Base-by-base conservation (phyloP, 352 stramenopile species). In the Phytophthora boehmeriae region DNA sequence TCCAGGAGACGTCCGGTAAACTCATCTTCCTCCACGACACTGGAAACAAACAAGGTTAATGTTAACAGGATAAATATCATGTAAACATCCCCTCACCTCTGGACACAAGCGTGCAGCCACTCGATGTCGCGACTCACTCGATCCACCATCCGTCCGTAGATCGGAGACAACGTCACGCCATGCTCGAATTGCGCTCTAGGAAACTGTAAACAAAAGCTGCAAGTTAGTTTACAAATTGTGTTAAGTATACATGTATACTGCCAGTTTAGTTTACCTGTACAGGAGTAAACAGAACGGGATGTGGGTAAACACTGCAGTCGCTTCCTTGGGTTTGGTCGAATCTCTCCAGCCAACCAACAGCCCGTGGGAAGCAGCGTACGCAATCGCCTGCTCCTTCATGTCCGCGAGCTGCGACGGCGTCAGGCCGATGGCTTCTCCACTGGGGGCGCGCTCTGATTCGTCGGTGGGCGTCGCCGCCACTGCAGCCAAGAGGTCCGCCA, bases 1-100 rank as follows among this genome's bases (percentile, higher is more conserved):
- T 89, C 66, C 22, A 97, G 67, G 41, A 98, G 61, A 5, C 81
- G 70, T 8, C 65, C 71, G 1, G 90, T 97, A 73, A 97, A 98
- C 36, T 80, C 71, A 62, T 98, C 92, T 49, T 95, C 84, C 8
- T 74, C 72, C n/a, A 93, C 78, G 25, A 95, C 86, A 43, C 77
- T 84, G 34, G 3, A 36, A 36, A 2, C 25, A 30, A 35, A 2
- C 25, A 30, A 35, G 14, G 8, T 22, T n/a, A 13, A 19, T 3
- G 23, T 19, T 32, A 8, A 61, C n/a, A n/a, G n/a, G n/a, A n/a
- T n/a, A n/a, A n/a, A n/a, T n/a, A n/a, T n/a, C n/a, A n/a, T n/a
- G n/a, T n/a, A n/a, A 39, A 39, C 34, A 44, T 44, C 5, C 42
- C 10, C 63, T 10, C 54, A 78, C 66, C 54, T 85, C 42, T 88